Evolutionary conservation across 257 asterid genomes (phyloP), one percentile per base, ranked within the genome.

Genomic region (Cordia subcordata): DNA sequence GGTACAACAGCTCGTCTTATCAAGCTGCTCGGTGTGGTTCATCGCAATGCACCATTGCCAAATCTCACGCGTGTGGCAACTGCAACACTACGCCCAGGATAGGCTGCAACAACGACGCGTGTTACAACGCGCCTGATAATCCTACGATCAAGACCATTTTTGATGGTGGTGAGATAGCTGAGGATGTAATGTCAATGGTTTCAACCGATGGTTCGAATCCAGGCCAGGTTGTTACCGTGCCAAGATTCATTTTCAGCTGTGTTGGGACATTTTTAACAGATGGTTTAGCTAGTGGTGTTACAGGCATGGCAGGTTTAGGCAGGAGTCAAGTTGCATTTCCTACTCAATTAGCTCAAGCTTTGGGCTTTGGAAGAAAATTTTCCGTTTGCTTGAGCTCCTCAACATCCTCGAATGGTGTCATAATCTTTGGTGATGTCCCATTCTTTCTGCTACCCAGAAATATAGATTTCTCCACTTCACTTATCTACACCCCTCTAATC

Each of bases 391-490:
- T 75, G 40, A 70, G 77, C 50, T 66, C 80, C 22, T 72, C 71
- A 37, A 33, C 65, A 5, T 13, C 35, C 3, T 60, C 77, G 3
- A 12, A 54, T 60, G 94, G 94, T 0, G 83, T 75, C 0, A 21
- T 84, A 8, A 60, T 84, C 45, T 75, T 87, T 65, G 94, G 94
- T 9, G 83, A 71, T 67, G 81, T 84, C 27, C 92, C 91, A 46
- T 86, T 81, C 52, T 52, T 21, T 33, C 6, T 67, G 46, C 49
- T 21, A 11, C 61, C 65, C 15, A 42, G 10, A 10, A 57, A 17
- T 38, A 42, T 60, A 22, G 66, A 67, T 39, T 35, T 53, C 27
- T 59, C 67, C 42, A 55, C 19, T 6, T 20, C 22, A 11, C 37
- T 68, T 5, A 57, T 17, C 9, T 61, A 61, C 37, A 62, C 68